Evolutionary conservation across 306 rosid genomes (phyloP).

Genomic region (Acacia confusa): DNA sequence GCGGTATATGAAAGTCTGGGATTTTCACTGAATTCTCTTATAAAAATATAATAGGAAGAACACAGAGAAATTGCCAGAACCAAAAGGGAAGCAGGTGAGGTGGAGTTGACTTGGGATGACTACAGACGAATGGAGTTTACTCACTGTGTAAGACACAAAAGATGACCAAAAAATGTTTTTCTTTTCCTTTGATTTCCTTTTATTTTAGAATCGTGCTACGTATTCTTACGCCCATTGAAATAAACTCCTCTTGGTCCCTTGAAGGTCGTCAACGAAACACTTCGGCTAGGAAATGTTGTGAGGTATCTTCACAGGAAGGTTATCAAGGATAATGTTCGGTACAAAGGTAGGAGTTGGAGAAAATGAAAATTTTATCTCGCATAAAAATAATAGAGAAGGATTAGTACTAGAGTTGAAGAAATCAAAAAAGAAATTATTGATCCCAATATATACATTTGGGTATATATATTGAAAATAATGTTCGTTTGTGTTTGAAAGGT

Average conservation of each 20-base stretch:
- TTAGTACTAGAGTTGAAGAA: not conserved
- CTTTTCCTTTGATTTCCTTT: not conserved
- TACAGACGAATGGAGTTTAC: slow-evolving; percentile 94
- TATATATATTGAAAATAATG: not conserved
- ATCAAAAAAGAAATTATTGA: not conserved
- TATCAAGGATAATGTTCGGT: slow-evolving; percentile 66
- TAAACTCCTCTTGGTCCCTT: not conserved
- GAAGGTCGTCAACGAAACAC: slow-evolving; percentile 95
- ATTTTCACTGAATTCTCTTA: not conserved
- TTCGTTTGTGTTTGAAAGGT: slow-evolving; percentile 54
- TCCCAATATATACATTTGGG: not conserved
- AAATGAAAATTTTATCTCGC: not conserved
- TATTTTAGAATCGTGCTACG: not conserved
- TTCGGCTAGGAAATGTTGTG: slow-evolving; percentile 91
- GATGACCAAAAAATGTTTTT: not conserved
- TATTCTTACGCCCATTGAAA: not conserved
- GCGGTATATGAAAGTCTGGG: not conserved
- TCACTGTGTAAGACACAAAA: slow-evolving; percentile 71
- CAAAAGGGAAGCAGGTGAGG: slow-evolving; percentile 67
- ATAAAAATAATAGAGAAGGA: not conserved
- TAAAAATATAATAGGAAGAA: slow-evolving; percentile 59
- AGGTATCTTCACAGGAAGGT: slow-evolving; percentile 97
- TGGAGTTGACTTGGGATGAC: slow-evolving; percentile 86
- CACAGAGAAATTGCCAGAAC: slow-evolving; percentile 69
- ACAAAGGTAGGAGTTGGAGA: slow-evolving; percentile 59